These are phyloP conservation scores for Echeveria elegans DNA, from an alignment of 164 flowering plant genomes.

Conservation along the genomic window DNA sequence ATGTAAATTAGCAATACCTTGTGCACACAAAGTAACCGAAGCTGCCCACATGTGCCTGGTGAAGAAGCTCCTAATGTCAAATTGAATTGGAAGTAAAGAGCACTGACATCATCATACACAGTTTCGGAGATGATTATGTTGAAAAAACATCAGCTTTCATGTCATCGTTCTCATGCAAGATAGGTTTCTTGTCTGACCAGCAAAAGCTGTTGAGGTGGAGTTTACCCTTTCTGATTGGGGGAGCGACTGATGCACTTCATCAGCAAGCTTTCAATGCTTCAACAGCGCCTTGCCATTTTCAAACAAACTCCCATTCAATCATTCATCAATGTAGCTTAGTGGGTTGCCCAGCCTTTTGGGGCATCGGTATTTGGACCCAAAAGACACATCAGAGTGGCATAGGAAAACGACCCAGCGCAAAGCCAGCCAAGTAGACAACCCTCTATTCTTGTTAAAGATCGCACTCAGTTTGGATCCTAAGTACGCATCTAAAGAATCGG, in stretches of 20 bases:
- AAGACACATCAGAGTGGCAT: background rate
- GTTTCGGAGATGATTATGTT: background rate
- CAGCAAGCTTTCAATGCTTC: slow-evolving; percentile 5
- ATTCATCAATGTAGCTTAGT: background rate
- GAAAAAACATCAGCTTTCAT: background rate
- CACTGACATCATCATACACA: background rate
- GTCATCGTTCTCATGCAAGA: background rate
- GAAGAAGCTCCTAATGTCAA: no score
- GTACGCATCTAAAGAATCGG: no score
- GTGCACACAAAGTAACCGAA: no score
- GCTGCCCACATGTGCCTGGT: no score
- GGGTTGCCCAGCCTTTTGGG: background rate
- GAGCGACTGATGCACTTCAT: background rate
- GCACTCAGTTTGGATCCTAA: no score
- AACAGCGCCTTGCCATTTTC: background rate
- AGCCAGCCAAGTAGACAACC: background rate
- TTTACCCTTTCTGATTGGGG: background rate
- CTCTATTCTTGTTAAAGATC: background rate
- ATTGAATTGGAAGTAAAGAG: background rate
- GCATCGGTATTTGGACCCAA: slow-evolving; percentile 1
- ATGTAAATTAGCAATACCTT: no score
- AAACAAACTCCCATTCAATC: background rate
- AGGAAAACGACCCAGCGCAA: slow-evolving; percentile 1
- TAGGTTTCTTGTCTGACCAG: slow-evolving; percentile 4
- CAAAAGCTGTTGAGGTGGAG: slow-evolving; percentile 1